Conservation (phyloP, 257 asterid genomes). For the Ilex asprella region DNA sequence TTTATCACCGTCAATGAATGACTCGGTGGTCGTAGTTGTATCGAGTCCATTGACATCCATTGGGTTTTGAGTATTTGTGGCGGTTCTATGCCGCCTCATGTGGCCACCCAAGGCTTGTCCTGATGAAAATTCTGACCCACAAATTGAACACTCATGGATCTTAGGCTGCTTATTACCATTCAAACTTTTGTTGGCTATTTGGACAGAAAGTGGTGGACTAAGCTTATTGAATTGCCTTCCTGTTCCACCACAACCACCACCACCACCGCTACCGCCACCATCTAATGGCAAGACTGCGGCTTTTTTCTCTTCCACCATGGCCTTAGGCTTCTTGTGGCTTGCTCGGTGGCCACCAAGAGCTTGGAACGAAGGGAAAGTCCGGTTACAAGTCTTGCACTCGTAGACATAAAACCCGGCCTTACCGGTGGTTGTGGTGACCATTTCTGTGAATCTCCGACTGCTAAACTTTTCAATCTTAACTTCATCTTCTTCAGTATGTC, state of each 20-base stretch:
- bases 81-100: constrained; percentile 3
- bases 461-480: not conserved
- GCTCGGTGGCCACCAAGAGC: constrained; percentile 81
- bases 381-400: constrained; percentile 61
- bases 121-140: constrained; percentile 60
- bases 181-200: no score
- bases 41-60: no score
- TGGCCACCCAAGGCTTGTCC: constrained; percentile 74
- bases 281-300: constrained; percentile 13
- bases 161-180: constrained; percentile 10
- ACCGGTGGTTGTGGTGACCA: constrained; percentile 4
- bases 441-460: not conserved
- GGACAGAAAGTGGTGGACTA: no score
- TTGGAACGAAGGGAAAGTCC: constrained; percentile 54
- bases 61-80: no score
- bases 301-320: constrained; percentile 4
- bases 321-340: constrained; percentile 54
- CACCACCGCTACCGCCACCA: constrained; percentile 23
- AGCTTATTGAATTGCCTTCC: no score
- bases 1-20: not conserved
- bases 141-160: constrained; percentile 49
- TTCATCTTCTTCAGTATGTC: not conserved
- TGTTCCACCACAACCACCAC: no score
- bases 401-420: constrained; percentile 20
- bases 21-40: not conserved